These are phyloP conservation scores for Hypoxylon intermedium DNA, from an alignment of 495 filamentous ascomycete species.

Conservation along the genomic window DNA sequence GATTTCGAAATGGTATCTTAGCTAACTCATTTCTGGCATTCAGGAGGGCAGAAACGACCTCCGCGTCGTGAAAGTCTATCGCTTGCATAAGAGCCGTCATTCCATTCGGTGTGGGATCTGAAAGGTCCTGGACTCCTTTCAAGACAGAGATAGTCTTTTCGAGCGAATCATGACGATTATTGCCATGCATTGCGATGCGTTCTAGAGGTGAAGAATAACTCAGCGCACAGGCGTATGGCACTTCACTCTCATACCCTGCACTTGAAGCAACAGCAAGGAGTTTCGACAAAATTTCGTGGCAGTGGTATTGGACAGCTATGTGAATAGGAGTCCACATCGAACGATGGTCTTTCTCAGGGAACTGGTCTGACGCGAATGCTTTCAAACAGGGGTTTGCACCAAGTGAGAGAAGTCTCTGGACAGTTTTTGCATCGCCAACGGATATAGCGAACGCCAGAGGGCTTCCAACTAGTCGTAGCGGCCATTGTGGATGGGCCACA, in stretches of 20 bases:
- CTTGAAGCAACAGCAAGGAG: conserved; percentile 19
- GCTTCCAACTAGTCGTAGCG: conserved; percentile 36
- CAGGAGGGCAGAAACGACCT: conserved; percentile 25
- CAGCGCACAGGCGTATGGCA: conserved; percentile 27
- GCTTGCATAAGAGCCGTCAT: conserved; percentile 37
- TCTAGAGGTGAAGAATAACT: conserved; percentile 34
- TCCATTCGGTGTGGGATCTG: conserved; percentile 26
- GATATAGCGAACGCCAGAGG: conserved; percentile 39
- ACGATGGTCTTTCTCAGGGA: conserved; percentile 7
- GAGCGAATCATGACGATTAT: neutral
- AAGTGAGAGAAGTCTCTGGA: conserved; percentile 24
- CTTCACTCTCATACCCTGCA: neutral
- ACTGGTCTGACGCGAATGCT: conserved; percentile 13
- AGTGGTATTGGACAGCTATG: conserved; percentile 40
- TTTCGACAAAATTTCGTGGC: conserved; percentile 25
- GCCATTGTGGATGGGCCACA: conserved; percentile 38
- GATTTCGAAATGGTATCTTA: conserved; percentile 10
- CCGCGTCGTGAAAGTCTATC: conserved; percentile 38
- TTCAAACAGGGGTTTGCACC: conserved; percentile 23
- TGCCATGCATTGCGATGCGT: conserved; percentile 35
- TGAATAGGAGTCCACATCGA: conserved; percentile 40
- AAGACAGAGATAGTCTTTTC: conserved; percentile 16
- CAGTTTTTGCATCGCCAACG: conserved; percentile 19
- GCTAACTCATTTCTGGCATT: conserved; percentile 13
- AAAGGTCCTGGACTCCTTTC: conserved; percentile 7